phyloP scores from a whole-genome alignment of 257 asterid genomes.

The Pogostemon cablin region DNA sequence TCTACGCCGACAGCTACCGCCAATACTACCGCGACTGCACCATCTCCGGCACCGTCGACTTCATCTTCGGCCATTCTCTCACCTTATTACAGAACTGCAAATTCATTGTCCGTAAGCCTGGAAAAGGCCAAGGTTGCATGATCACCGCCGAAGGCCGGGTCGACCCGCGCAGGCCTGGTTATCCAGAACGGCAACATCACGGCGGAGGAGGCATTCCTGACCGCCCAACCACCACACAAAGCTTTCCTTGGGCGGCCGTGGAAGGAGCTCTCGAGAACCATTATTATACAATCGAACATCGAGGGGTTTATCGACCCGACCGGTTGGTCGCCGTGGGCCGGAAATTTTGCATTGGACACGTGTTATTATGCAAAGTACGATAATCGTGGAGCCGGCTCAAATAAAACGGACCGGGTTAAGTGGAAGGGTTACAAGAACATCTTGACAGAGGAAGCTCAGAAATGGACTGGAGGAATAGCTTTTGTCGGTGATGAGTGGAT shows the following conservation, averaged over 20 bases:
- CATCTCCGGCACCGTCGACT: conserved; percentile 68
- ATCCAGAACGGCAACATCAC: conserved; percentile 45
- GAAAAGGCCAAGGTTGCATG: conserved; percentile 47
- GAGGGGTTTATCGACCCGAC: conserved; percentile 40
- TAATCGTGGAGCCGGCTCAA: conserved; percentile 54
- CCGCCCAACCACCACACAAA: conserved; percentile 14
- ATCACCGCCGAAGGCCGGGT: conserved; percentile 63
- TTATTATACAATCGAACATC: conserved; percentile 43
- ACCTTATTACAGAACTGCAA: conserved; percentile 58
- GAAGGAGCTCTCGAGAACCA: conserved; percentile 55
- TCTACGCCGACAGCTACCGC: conserved; percentile 42
- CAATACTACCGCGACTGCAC: conserved; percentile 32
- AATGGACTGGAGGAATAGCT: conserved; percentile 25
- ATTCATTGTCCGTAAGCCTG: conserved; percentile 56
- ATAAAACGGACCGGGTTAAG: conserved; percentile 29
- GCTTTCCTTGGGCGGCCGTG: conserved; percentile 65
- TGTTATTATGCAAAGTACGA: conserved; percentile 47
- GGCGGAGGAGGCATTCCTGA: conserved; percentile 37
- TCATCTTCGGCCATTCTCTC: conserved; percentile 58
- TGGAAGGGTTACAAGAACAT: conserved; percentile 50
- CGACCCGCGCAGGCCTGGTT: conserved; percentile 35
- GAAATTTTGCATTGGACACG: conserved; percentile 37
- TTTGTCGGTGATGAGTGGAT: conserved; percentile 37
- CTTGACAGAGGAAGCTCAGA: conserved; percentile 23
- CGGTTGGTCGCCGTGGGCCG: conserved; percentile 57